A percentile compares a stretch with the other conserved stretches of the same genome.
Evolutionary conservation across 768 basidiomycete genomes (phyloP).

Genomic region (Podaxis pistillaris): DNA sequence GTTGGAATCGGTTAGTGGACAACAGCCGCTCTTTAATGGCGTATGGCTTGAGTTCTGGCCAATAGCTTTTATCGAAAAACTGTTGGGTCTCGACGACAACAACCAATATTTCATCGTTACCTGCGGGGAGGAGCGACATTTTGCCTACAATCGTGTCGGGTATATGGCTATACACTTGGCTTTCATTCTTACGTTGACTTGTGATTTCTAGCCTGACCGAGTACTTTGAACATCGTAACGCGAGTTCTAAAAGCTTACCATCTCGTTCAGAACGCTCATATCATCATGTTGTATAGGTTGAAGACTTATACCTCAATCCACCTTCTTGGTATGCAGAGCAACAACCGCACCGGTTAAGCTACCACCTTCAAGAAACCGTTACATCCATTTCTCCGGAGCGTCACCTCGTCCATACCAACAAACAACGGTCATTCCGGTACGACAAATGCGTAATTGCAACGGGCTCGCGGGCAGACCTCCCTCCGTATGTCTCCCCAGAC

Average conservation of each 20-base stretch:
- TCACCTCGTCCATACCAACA: conserved; percentile 46
- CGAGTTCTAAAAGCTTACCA: conserved; percentile 3
- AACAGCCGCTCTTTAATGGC: no score
- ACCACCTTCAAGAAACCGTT: conserved; percentile 48
- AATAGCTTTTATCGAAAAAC: conserved; percentile 67
- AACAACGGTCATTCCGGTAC: conserved; percentile 45
- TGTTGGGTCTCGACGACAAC: conserved; percentile 53
- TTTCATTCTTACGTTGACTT: background rate
- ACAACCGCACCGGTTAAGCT: conserved; percentile 52
- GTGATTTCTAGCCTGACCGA: conserved; percentile 40
- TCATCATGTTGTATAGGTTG: conserved; percentile 29
- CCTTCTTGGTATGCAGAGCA: conserved; percentile 59
- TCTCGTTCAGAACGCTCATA: background rate
- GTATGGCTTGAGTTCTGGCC: background rate
- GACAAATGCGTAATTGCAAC: conserved; percentile 69
- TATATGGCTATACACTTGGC: conserved; percentile 20
- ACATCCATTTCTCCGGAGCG: conserved; percentile 34
- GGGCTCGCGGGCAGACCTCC: conserved; percentile 64
- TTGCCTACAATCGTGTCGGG: conserved; percentile 58
- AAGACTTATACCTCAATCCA: conserved; percentile 59
- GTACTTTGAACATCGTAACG: conserved; percentile 58
- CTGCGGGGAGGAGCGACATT: conserved; percentile 54
- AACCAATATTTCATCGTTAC: conserved; percentile 53
- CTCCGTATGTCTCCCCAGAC: conserved; percentile 49
- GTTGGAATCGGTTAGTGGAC: conserved; percentile 49